phyloP scores from a whole-genome alignment of 2,329 filamentous ascomycete genomes.

The Clarireedia paspali region DNA sequence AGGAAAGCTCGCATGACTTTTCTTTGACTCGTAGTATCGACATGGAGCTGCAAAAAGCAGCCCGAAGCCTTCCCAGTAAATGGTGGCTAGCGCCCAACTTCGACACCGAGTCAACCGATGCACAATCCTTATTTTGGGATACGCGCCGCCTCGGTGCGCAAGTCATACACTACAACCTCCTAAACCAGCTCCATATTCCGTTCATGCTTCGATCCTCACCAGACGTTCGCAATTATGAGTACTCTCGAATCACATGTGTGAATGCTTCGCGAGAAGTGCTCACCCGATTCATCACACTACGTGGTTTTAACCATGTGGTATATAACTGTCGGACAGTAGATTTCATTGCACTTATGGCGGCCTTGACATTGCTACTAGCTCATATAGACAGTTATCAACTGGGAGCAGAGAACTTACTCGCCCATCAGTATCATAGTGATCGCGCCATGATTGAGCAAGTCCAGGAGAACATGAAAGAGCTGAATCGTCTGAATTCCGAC shows the following conservation, averaged over 20 bases:
- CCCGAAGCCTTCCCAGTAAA: slow-evolving; percentile 18
- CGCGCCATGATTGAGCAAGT: slow-evolving; percentile 34
- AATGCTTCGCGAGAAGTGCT: slow-evolving; percentile 24
- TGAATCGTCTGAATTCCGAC: slow-evolving; percentile 28
- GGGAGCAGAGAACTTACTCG: slow-evolving; percentile 25
- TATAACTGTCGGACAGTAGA: slow-evolving; percentile 26
- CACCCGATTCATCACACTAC: slow-evolving; percentile 20
- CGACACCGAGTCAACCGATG: not conserved
- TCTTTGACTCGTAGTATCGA: slow-evolving; percentile 25
- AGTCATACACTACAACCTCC: slow-evolving; percentile 32
- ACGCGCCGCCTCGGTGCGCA: slow-evolving; percentile 19
- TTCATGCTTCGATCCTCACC: slow-evolving; percentile 24
- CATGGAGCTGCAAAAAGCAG: slow-evolving; percentile 19
- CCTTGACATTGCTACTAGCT: slow-evolving; percentile 22
- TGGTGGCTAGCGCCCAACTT: slow-evolving; percentile 23
- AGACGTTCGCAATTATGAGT: slow-evolving; percentile 25
- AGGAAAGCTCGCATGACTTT: slow-evolving; percentile 16
- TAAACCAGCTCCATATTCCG: slow-evolving; percentile 35
- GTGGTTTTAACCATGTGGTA: slow-evolving; percentile 9
- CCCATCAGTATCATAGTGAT: slow-evolving; percentile 34
- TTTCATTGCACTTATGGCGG: slow-evolving; percentile 23
- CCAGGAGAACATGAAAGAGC: slow-evolving; percentile 30
- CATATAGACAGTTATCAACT: slow-evolving; percentile 29
- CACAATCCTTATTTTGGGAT: not conserved
- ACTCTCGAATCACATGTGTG: slow-evolving; percentile 25